Percentiles rank a stretch among this genome's conserved stretches.
These are phyloP conservation scores for Yarrowia deformans DNA, from an alignment of 805 yeast genomes.

Conservation along the genomic window DNA sequence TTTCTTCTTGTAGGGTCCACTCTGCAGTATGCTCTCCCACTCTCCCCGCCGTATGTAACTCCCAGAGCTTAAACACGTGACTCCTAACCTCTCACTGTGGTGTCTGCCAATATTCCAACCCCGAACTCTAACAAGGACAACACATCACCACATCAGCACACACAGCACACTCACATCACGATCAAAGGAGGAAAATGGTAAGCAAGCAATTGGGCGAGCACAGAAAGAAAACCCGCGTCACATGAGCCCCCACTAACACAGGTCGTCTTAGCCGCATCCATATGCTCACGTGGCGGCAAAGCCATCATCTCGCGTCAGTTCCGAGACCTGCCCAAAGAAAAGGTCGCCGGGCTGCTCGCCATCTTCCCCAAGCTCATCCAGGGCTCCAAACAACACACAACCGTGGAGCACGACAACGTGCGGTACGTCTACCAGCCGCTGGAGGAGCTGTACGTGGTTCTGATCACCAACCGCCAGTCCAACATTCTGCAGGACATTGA, in stretches of 20 bases:
- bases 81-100: conserved; percentile 23
- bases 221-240: background rate
- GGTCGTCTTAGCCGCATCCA: conserved; percentile 79
- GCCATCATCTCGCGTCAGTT: conserved; percentile 92
- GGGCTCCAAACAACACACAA: conserved; percentile 82
- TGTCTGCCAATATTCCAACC: conserved; percentile 19
- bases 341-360: conserved; percentile 84
- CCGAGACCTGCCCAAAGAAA: conserved; percentile 79
- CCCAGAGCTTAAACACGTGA: conserved; percentile 11
- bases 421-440: conserved; percentile 96
- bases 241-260: conserved; percentile 31
- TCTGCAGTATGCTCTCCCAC: no score
- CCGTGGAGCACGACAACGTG: conserved; percentile 89
- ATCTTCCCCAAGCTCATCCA: conserved; percentile 82
- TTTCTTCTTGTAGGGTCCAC: no score
- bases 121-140: conserved; percentile 38
- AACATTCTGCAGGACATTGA: conserved; percentile 94
- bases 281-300: conserved; percentile 92
- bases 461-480: conserved; percentile 88
- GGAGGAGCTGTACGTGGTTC: conserved; percentile 89
- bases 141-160: conserved; percentile 33
- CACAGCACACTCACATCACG: conserved; percentile 23
- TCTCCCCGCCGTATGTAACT: conserved; percentile 9
- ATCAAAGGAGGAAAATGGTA: conserved; percentile 39
- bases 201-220: conserved; percentile 2